Conservation (phyloP, 78 protist species). For the Polysphondylium violaceum region DNA sequence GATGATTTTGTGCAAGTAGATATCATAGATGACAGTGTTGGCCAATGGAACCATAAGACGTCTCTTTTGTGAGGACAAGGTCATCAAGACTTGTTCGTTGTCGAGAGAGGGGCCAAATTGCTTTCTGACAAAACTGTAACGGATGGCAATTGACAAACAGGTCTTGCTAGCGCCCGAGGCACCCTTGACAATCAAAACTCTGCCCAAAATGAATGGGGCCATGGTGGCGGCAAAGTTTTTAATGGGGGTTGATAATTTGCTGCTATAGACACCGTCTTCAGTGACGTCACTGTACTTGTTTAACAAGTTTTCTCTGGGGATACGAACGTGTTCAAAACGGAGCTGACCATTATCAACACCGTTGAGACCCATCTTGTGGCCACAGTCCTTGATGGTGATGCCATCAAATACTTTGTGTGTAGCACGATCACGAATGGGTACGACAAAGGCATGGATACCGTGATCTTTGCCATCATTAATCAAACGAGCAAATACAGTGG, state of each 20-base stretch:
- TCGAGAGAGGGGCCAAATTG: conserved; percentile 66
- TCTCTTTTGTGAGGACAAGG: conserved; percentile 48
- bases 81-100: conserved; percentile 46
- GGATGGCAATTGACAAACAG: conserved; percentile 40
- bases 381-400: conserved; percentile 63
- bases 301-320: conserved; percentile 81
- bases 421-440: conserved; percentile 17
- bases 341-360: conserved; percentile 87
- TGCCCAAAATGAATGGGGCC: conserved; percentile 43
- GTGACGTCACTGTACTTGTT: conserved; percentile 75
- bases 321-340: conserved; percentile 52
- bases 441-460: conserved; percentile 87
- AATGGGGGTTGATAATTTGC: conserved; percentile 17
- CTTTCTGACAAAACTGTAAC: conserved; percentile 33
- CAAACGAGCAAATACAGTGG: conserved; percentile 87
- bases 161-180: conserved; percentile 23
- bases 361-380: conserved; percentile 76
- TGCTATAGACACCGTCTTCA: conserved; percentile 57
- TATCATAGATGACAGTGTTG: conserved; percentile 6
- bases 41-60: conserved; percentile 53
- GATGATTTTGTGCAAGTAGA: conserved; percentile 9
- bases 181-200: conserved; percentile 15
- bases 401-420: not conserved
- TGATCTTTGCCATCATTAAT: conserved; percentile 68
- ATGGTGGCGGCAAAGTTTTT: conserved; percentile 44